Evolutionary conservation across 805 yeast genomes (phyloP).

Genomic region (Yamadazyma olivae): DNA sequence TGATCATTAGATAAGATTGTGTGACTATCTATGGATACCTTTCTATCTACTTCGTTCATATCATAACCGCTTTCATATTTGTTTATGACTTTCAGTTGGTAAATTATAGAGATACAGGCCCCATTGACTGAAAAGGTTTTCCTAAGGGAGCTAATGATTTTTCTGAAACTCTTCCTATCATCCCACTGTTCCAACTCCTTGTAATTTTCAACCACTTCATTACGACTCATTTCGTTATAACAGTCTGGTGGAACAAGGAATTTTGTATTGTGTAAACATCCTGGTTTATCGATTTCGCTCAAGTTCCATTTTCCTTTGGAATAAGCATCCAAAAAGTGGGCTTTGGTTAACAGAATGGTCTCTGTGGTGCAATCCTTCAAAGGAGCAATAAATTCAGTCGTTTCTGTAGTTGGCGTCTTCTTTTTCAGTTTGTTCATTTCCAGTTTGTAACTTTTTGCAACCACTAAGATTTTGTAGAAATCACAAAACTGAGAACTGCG

Average conservation of each 20-base stretch:
- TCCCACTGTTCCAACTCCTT: slow-evolving; percentile 50
- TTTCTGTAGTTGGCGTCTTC: not conserved
- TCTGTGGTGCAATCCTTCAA: slow-evolving; percentile 15
- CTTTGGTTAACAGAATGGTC: slow-evolving; percentile 34
- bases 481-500: not conserved
- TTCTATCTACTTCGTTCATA: slow-evolving; percentile 50
- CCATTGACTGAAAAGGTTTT: slow-evolving; percentile 46
- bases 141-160: slow-evolving; percentile 34
- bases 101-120: slow-evolving; percentile 58
- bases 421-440: slow-evolving; percentile 1
- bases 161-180: slow-evolving; percentile 34
- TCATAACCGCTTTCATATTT: slow-evolving; percentile 49
- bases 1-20: slow-evolving; percentile 56
- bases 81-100: slow-evolving; percentile 44
- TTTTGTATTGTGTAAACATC: slow-evolving; percentile 43
- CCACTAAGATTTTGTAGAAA: too few relatives aligned
- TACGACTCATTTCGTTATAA: slow-evolving; percentile 46
- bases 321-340: slow-evolving; percentile 56
- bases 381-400: slow-evolving; percentile 17
- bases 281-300: slow-evolving; percentile 54
- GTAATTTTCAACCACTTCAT: slow-evolving; percentile 41
- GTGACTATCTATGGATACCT: slow-evolving; percentile 65
- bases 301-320: slow-evolving; percentile 54
- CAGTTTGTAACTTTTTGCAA: slow-evolving; percentile 1
- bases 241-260: slow-evolving; percentile 61